phyloP scores from a whole-genome alignment of 2,329 filamentous ascomycete genomes.

The Aspergillus pseudoviridinutans region DNA sequence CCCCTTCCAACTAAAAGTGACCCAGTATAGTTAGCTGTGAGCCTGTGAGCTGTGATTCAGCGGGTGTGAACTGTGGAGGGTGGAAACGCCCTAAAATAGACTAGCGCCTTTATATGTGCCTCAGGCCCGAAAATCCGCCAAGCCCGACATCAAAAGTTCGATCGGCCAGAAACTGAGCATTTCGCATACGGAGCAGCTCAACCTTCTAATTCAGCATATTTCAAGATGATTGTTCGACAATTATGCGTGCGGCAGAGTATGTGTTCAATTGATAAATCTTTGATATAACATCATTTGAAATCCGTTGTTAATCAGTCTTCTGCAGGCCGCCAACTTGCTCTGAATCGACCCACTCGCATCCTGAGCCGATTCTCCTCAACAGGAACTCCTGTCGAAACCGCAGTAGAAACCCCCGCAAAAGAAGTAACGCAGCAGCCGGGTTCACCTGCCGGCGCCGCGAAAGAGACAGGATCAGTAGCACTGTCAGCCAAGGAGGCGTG shows the following conservation, averaged over 20 bases:
- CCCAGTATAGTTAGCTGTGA: too few species aligned
- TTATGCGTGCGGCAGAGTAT: slow-evolving; percentile 39
- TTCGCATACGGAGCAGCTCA: slow-evolving; percentile 14
- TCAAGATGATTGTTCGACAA: slow-evolving; percentile 41
- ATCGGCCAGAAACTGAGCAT: slow-evolving; percentile 18
- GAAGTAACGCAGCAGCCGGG: slow-evolving; percentile 10
- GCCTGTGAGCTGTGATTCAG: not conserved
- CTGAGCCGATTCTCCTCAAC: slow-evolving; percentile 33
- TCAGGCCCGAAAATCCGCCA: slow-evolving; percentile 25
- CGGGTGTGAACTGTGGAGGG: not conserved
- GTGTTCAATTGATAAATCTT: slow-evolving; percentile 8
- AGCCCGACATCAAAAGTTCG: slow-evolving; percentile 36
- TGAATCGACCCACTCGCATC: slow-evolving; percentile 30
- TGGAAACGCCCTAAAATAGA: not conserved
- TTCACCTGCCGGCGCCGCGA: slow-evolving; percentile 7
- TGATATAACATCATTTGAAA: not conserved
- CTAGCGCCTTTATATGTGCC: slow-evolving; percentile 12
- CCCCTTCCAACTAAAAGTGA: not conserved
- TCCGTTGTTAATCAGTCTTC: slow-evolving; percentile 11
- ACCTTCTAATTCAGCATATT: slow-evolving; percentile 10
- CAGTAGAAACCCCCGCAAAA: slow-evolving; percentile 16
- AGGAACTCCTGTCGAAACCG: slow-evolving; percentile 23
- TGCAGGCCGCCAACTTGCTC: slow-evolving; percentile 35
- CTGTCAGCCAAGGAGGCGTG: slow-evolving; percentile 11
- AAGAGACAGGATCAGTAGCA: slow-evolving; percentile 4